Conservation (phyloP, 2,329 filamentous ascomycete species). For the Verticillium nubilum region DNA sequence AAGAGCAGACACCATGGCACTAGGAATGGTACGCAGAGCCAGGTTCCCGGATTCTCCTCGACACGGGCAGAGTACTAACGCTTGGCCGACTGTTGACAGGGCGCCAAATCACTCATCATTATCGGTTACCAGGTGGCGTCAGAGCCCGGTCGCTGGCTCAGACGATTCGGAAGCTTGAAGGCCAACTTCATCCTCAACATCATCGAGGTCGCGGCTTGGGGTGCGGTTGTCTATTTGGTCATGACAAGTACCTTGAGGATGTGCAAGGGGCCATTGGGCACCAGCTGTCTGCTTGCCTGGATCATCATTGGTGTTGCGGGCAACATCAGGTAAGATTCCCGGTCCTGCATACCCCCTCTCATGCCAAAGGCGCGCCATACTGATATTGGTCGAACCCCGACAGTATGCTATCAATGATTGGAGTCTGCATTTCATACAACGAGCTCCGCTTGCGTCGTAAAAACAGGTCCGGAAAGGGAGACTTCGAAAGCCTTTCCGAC, state of each 20-base stretch:
- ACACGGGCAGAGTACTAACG: not conserved
- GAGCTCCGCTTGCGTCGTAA: not conserved
- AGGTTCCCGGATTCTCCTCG: not conserved
- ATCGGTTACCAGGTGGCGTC: slow-evolving; percentile 33
- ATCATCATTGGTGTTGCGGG: not conserved
- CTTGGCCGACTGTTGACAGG: slow-evolving; percentile 10
- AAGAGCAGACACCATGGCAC: slow-evolving; percentile 8
- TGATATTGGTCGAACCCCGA: not conserved
- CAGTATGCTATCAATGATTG: not conserved
- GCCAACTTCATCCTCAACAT: slow-evolving; percentile 32
- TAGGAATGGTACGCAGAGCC: slow-evolving; percentile 4
- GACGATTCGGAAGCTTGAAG: slow-evolving; percentile 30
- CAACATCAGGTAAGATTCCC: not conserved
- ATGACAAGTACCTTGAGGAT: not conserved
- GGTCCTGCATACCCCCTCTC: not conserved
- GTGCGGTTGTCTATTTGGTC: slow-evolving; percentile 3
- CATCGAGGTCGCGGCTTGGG: slow-evolving; percentile 36
- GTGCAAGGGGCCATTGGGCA: not conserved
- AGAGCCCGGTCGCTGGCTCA: slow-evolving; percentile 23
- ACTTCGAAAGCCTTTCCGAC: not conserved
- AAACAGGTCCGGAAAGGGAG: not conserved
- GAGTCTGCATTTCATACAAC: not conserved
- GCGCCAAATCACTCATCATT: slow-evolving; percentile 31
- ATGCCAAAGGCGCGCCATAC: not conserved
- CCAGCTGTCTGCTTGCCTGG: not conserved